Evolutionary conservation across 352 stramenopile genomes (phyloP).

Genomic region (Peronosclerospora sorghi): DNA sequence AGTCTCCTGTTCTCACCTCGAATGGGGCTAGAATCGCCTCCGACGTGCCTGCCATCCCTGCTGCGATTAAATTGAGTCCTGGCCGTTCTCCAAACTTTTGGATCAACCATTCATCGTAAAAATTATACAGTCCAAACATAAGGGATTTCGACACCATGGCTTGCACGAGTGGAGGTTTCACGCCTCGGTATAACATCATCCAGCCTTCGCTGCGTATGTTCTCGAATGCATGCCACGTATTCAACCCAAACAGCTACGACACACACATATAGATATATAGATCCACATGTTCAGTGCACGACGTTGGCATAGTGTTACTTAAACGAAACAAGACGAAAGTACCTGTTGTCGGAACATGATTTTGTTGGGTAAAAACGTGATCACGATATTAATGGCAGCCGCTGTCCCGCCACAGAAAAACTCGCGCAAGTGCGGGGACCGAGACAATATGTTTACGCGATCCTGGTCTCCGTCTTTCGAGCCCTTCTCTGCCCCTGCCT

Average conservation of each 20-base stretch:
- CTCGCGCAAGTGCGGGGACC: constrained; percentile 64
- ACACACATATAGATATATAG: no score
- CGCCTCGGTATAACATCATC: constrained; percentile 68
- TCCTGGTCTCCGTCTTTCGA: not conserved
- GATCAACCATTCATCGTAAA: constrained; percentile 56
- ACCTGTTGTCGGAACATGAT: constrained; percentile 88
- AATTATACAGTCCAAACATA: constrained; percentile 87
- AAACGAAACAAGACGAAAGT: no score
- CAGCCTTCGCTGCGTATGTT: constrained; percentile 56
- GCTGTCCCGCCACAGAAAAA: constrained; percentile 72
- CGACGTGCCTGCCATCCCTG: constrained; percentile 62
- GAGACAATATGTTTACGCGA: constrained; percentile 28
- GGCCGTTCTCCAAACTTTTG: constrained; percentile 29
- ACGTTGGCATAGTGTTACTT: no score
- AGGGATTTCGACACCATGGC: constrained; percentile 81
- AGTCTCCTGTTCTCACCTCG: constrained; percentile 44
- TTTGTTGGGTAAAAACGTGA: constrained; percentile 85
- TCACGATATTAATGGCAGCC: constrained; percentile 79
- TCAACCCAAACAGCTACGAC: constrained; percentile 63
- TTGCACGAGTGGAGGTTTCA: constrained; percentile 75
- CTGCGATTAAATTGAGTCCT: constrained; percentile 43
- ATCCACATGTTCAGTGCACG: no score
- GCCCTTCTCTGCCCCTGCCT: constrained; percentile 7
- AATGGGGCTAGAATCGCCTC: constrained; percentile 80
- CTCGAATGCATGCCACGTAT: constrained; percentile 52